Conservation (phyloP, 2,329 filamentous ascomycete species). For the Biscogniauxia sp. region DNA sequence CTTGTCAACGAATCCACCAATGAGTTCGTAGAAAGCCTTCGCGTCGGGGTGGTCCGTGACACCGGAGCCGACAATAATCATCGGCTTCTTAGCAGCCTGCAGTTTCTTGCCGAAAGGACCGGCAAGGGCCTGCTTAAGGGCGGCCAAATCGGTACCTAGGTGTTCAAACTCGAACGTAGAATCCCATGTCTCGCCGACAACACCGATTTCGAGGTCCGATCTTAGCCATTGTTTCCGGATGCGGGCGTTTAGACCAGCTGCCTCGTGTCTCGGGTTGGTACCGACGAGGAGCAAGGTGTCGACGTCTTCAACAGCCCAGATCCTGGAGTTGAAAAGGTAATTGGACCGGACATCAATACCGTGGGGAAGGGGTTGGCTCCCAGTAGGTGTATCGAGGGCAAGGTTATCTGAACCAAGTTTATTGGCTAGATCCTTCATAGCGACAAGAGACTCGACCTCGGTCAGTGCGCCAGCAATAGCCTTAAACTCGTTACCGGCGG, state of each 20-base stretch:
- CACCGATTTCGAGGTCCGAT: conserved; percentile 87
- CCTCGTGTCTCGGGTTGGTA: conserved; percentile 93
- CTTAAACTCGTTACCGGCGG: conserved; percentile 94
- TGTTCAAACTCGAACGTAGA: conserved; percentile 96
- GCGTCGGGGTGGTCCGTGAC: conserved; percentile 89
- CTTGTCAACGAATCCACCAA: conserved; percentile 91
- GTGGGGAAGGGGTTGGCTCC: conserved; percentile 81
- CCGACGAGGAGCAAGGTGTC: conserved; percentile 90
- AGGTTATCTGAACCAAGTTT: conserved; percentile 95
- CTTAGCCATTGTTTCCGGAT: conserved; percentile 98
- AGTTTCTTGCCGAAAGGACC: conserved; percentile 94
- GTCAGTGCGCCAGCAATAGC: conserved; percentile 85
- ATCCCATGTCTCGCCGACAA: conserved; percentile 87
- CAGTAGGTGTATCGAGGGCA: conserved; percentile 83
- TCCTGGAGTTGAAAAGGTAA: conserved; percentile 95
- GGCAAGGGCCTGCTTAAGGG: conserved; percentile 80
- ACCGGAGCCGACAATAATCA: conserved; percentile 94
- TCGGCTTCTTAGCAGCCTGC: conserved; percentile 79
- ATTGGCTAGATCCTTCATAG: conserved; percentile 96
- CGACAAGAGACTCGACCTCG: conserved; percentile 90
- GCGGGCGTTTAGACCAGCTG: conserved; percentile 89
- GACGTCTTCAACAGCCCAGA: conserved; percentile 90
- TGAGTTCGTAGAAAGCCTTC: conserved; percentile 87
- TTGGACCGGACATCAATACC: conserved; percentile 91
- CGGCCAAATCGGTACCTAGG: conserved; percentile 73